Conservation (phyloP, 2,329 filamentous ascomycete species). For the Neopestalotiopsis rosae region DNA sequence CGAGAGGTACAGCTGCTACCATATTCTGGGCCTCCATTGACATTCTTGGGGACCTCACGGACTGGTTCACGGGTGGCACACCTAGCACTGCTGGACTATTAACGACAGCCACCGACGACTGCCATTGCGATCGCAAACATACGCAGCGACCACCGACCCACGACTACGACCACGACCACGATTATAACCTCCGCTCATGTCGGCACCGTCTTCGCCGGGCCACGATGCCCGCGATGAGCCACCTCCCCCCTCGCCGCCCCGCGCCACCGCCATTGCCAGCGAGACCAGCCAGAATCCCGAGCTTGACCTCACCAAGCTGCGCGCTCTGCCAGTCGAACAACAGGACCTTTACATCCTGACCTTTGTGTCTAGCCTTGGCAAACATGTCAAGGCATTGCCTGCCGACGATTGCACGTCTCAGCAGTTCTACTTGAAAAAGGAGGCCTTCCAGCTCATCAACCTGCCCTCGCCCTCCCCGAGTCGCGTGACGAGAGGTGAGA, state of each 20-base stretch:
- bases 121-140: neutral
- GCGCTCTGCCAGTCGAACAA: constrained; percentile 88
- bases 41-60: neutral
- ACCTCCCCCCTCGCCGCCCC: constrained; percentile 27
- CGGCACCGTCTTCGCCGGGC: constrained; percentile 35
- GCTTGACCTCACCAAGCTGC: constrained; percentile 88
- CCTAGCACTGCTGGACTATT: neutral
- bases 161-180: neutral
- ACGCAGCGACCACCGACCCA: neutral
- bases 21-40: no score
- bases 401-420: constrained; percentile 84
- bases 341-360: constrained; percentile 93
- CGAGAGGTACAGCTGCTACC: no score
- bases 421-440: constrained; percentile 90
- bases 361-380: constrained; percentile 82
- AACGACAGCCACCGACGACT: neutral
- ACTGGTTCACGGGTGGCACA: neutral
- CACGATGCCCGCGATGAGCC: constrained; percentile 39
- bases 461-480: constrained; percentile 82
- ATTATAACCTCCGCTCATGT: constrained; percentile 30
- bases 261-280: constrained; percentile 37
- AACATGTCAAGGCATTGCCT: constrained; percentile 76
- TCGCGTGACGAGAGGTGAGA: constrained; percentile 85
- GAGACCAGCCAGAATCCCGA: constrained; percentile 66
- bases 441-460: constrained; percentile 91